phyloP scores from a whole-genome alignment of 2,329 filamentous ascomycete genomes.

The Sordariomycetes sp. region DNA sequence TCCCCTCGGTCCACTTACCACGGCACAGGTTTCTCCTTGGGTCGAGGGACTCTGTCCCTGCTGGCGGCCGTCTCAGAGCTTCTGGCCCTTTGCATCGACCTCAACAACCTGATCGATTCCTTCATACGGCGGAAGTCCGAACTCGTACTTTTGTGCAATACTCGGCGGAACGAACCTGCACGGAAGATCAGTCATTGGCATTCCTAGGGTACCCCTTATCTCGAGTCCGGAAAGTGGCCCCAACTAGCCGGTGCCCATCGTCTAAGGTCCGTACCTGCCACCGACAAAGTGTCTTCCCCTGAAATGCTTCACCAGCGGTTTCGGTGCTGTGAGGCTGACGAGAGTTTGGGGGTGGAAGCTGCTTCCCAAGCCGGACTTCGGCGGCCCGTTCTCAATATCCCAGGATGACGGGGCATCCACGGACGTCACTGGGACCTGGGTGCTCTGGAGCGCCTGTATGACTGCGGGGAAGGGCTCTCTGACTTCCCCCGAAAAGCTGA shows the following conservation, averaged over 20 bases:
- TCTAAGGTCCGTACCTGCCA: conserved; percentile 45
- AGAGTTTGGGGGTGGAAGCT: conserved; percentile 69
- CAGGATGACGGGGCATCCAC: conserved; percentile 92
- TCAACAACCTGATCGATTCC: conserved; percentile 87
- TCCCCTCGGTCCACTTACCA: not conserved
- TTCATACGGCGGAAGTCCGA: conserved; percentile 71
- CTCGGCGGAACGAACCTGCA: conserved; percentile 64
- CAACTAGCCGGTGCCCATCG: not conserved
- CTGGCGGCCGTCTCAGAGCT: conserved; percentile 26
- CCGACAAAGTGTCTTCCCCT: conserved; percentile 84
- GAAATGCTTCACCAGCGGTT: conserved; percentile 77
- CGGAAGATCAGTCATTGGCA: not conserved
- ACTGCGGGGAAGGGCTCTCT: conserved; percentile 83
- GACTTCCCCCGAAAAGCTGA: conserved; percentile 84
- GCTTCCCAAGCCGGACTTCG: conserved; percentile 60
- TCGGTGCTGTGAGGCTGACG: conserved; percentile 85
- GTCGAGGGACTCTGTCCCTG: not conserved
- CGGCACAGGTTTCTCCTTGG: not conserved
- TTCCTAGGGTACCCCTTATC: not conserved
- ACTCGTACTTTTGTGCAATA: conserved; percentile 73
- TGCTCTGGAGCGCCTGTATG: conserved; percentile 62
- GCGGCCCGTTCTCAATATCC: conserved; percentile 82
- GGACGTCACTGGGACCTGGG: conserved; percentile 64
- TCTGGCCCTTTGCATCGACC: conserved; percentile 37
- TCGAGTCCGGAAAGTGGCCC: not conserved